Base-by-base conservation (phyloP, 129 eudicot species). In the Oenanthe sinensis region DNA sequence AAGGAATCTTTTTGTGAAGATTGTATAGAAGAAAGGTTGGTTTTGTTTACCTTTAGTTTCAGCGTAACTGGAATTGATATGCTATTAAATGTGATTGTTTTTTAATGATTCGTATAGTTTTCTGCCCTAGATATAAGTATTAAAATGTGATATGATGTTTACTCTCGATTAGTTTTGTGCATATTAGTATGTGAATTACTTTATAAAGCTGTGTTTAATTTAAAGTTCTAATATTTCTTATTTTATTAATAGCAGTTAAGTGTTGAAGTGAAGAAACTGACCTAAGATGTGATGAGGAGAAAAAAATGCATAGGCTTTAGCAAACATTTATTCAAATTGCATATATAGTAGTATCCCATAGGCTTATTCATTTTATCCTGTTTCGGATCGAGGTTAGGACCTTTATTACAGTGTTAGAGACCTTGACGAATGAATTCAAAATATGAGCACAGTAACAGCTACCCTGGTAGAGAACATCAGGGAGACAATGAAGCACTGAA, bases 21-120 rank as follows among this genome's bases (percentile, higher is more conserved):
- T 82, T 96, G 99, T 85, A 89, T 96, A 24, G 86, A 83, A 79
- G 87, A 85, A 55, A 84, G 97, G 99, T 92, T 48, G 69, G 87
- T 58, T 81, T 15, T 13, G 20, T 37, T 16, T 37, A 52, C 11
- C 71, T 37, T 78, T 45, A 3, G 62, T 63, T 33, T 26, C 22
- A 3, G 74, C 28, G 9, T 9, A 16, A 22, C 17, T 78, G 17
- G 45, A 63, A 24, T 26, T 24, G 58, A 74, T 44, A 45, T 44
- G 54, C 49, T n/a, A 74, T 74, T 47, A 40, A 71, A 20, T 72
- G 52, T 12, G 20, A 72, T 28, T 1, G 20, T 40, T 20, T 2
- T 13, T 4, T 20, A 20, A 1, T 8, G 4, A 8, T 42, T 10
- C 75, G 3, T 40, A 19, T 42, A 39, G 28, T 72, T 12, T 42